phyloP scores from a whole-genome alignment of 2,329 filamentous ascomycete genomes.

The Penicillium sp. region DNA sequence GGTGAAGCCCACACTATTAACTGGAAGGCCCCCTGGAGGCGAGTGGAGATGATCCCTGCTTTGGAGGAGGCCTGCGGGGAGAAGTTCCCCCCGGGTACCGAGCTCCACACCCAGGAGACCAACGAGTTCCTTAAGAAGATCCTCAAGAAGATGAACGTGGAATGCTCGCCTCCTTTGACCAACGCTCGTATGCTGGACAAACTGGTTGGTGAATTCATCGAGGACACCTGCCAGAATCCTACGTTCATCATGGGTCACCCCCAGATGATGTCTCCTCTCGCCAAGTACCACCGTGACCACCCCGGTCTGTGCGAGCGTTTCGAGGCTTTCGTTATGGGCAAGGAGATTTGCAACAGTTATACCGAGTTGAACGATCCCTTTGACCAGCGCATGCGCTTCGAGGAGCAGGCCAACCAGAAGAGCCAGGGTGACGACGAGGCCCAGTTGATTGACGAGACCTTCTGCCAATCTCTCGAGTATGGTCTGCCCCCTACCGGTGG shows the following conservation, averaged over 20 bases:
- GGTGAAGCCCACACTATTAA: constrained; percentile 88
- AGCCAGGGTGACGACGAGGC: constrained; percentile 95
- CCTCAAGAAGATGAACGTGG: constrained; percentile 82
- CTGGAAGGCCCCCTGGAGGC: constrained; percentile 91
- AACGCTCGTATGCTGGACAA: constrained; percentile 96
- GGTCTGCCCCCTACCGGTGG: constrained; percentile 90
- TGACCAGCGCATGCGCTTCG: constrained; percentile 84
- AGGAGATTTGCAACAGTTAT: constrained; percentile 60
- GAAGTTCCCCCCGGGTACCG: constrained; percentile 84
- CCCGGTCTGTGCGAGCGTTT: constrained; percentile 92
- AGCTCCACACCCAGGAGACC: constrained; percentile 85
- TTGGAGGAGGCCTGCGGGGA: constrained; percentile 85
- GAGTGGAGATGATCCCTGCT: constrained; percentile 91
- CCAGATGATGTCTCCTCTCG: constrained; percentile 87
- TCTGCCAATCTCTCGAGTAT: constrained; percentile 84
- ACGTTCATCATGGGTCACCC: constrained; percentile 84
- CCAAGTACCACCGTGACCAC: constrained; percentile 82
- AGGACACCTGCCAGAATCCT: constrained; percentile 88
- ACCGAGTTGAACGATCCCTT: constrained; percentile 97
- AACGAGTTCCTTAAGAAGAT: constrained; percentile 79
- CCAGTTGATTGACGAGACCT: constrained; percentile 92
- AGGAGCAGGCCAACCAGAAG: constrained; percentile 95
- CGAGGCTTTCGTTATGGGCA: constrained; percentile 94
- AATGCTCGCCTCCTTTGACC: constrained; percentile 84
- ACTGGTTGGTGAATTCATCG: constrained; percentile 88